phyloP scores from a whole-genome alignment of 164 flowering plant species.

The Macadamia tetraphylla region DNA sequence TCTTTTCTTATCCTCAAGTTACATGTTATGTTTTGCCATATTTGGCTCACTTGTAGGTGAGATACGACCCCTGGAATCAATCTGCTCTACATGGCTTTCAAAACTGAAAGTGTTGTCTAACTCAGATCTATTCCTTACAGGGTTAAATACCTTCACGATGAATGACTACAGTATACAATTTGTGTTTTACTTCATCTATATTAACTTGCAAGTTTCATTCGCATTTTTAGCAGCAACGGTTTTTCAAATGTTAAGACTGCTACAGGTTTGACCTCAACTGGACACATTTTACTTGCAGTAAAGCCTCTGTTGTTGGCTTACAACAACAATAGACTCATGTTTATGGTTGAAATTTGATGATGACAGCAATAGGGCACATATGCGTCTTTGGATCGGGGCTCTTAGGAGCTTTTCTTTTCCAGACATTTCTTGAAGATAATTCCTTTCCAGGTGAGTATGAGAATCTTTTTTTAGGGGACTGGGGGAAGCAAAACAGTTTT shows the following conservation, averaged over 20 bases:
- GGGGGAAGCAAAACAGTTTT: not conserved
- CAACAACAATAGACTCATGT: not conserved
- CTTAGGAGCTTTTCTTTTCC: constrained; percentile 58
- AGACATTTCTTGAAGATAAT: constrained; percentile 39
- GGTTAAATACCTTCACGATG: constrained; percentile 51
- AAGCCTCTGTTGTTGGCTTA: not conserved
- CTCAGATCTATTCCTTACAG: constrained; percentile 33
- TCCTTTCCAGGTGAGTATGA: constrained; percentile 72
- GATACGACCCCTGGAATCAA: not conserved
- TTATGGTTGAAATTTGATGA: constrained; percentile 4
- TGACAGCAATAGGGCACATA: constrained; percentile 53
- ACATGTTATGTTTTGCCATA: constrained; percentile 26
- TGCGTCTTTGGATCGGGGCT: constrained; percentile 65
- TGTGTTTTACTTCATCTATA: constrained; percentile 45
- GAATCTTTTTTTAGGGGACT: not conserved
- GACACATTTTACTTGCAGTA: not conserved
- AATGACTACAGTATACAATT: constrained; percentile 55
- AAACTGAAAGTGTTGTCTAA: not conserved
- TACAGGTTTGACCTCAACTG: constrained; percentile 30
- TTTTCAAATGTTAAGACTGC: constrained; percentile 49
- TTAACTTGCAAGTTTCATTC: constrained; percentile 47
- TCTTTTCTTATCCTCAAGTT: constrained; percentile 21
- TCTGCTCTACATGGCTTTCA: not conserved
- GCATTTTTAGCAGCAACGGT: constrained; percentile 46
- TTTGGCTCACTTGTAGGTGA: constrained; percentile 29